Conservation (phyloP, 768 basidiomycete species). For the Phanerodontia chrysosporium region DNA sequence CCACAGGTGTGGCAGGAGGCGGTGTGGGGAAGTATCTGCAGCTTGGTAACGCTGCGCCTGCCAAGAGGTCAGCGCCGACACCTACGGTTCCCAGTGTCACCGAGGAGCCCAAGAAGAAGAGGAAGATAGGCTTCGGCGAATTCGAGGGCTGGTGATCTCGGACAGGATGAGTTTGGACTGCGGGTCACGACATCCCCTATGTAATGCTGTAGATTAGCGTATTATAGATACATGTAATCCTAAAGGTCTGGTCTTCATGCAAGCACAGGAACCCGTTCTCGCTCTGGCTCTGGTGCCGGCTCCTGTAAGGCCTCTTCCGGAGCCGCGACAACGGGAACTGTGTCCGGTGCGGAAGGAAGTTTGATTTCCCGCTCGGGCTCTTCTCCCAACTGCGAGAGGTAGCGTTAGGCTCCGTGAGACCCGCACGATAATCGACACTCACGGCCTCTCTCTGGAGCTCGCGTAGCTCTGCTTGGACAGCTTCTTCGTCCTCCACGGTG, state of each 20-base stretch:
- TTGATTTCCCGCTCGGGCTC: slow-evolving; percentile 28
- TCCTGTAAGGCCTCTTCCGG: slow-evolving; percentile 6
- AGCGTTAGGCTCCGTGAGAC: neutral
- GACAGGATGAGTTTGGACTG: neutral
- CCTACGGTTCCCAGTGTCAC: slow-evolving; percentile 6
- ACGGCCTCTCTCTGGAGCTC: slow-evolving; percentile 65
- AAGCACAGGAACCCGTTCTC: slow-evolving; percentile 26
- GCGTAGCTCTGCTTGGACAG: slow-evolving; percentile 79
- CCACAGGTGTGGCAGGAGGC: slow-evolving; percentile 30
- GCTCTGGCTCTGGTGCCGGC: neutral
- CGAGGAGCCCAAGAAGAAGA: slow-evolving; percentile 71
- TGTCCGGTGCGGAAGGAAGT: slow-evolving; percentile 54
- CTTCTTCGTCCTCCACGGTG: slow-evolving; percentile 88
- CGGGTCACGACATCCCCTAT: neutral
- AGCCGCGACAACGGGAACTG: slow-evolving; percentile 30
- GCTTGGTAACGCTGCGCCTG: slow-evolving; percentile 33
- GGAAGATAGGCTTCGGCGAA: slow-evolving; percentile 86
- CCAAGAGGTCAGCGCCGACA: slow-evolving; percentile 9
- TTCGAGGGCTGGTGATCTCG: slow-evolving; percentile 69
- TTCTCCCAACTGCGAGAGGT: slow-evolving; percentile 27
- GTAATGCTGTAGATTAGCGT: neutral
- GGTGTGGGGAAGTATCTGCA: slow-evolving; percentile 82
- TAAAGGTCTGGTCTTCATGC: slow-evolving; percentile 15
- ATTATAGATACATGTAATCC: slow-evolving; percentile 13
- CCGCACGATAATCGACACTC: slow-evolving; percentile 18